Base-by-base conservation (phyloP, 768 basidiomycete genomes). In the Phaffia australis region DNA sequence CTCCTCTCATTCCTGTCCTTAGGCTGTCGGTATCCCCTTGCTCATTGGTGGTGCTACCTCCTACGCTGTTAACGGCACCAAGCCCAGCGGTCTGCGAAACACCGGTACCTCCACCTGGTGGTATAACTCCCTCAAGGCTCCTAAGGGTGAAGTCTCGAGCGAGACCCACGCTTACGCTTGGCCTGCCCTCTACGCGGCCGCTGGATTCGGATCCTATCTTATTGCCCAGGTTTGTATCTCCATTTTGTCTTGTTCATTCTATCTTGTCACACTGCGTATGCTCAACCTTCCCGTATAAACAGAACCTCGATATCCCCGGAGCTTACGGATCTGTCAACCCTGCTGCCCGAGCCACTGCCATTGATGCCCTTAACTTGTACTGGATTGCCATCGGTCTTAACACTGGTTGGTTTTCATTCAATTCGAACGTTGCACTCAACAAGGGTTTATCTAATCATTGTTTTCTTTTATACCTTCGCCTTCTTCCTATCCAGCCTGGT, bases 311-410 rank as follows among this genome's bases (percentile, higher is more conserved):
- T 55, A 56, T 52, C 27, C 60, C 66, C 9, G 27, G 11, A 8
- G 27, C 32, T 16, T 19, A 25, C 46, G 51, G 30, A 29, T 52
- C 51, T 18, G 60, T 61, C 25, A 35, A 63, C 61, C n/a, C 64
- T 11, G 56, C 64, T 23, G 62, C 67, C 46, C 67, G 61, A 58
- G n/a, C 58, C 49, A 69, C 67, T 16, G 67, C 67, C 46, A 57
- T 63, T 56, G 67, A 69, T 29, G 49, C 42, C 35, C 63, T 69
- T 21, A 69, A 69, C 67, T 54, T 69, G 9, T 69, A 69, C 62
- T 69, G 67, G 61, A 49, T 64, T 46, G 63, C 61, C n/a, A 56
- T 69, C 47, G 67, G 56, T 29, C 35, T 49, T 5, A 49, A 60
- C 59, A 30, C 25, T 49, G 59, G 59, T 60, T 19, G 23, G 42